phyloP scores from a whole-genome alignment of 2,329 filamentous ascomycete species.

The Apiospora rasikravindrae region DNA sequence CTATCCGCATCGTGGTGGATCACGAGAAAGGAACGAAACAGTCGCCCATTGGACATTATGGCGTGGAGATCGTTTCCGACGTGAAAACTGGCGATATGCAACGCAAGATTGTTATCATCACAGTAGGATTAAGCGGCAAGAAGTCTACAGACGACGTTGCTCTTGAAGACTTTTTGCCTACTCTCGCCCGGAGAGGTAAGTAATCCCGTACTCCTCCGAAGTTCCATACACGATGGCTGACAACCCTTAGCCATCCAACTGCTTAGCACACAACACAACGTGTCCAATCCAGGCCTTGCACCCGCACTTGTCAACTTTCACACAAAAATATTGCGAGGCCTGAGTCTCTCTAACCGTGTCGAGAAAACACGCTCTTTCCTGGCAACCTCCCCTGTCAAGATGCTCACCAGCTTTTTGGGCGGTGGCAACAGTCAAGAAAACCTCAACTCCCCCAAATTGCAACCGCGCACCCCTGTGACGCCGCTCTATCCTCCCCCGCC shows the following conservation, averaged over 20 bases:
- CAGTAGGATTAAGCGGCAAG: constrained; percentile 70
- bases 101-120: constrained; percentile 54
- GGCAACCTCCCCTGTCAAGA: constrained; percentile 85
- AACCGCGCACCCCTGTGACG: constrained; percentile 46
- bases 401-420: constrained; percentile 82
- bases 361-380: constrained; percentile 73
- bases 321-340: constrained; percentile 73
- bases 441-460: constrained; percentile 43
- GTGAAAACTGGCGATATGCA: constrained; percentile 60
- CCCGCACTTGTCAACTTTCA: constrained; percentile 78
- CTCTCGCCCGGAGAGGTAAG: constrained; percentile 76
- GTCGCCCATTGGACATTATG: constrained; percentile 68
- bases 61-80: constrained; percentile 74
- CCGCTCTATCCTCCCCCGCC: constrained; percentile 44
- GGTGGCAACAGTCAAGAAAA: constrained; percentile 55
- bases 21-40: constrained; percentile 69
- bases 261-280: constrained; percentile 71
- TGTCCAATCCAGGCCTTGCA: constrained; percentile 67
- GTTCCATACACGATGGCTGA: constrained; percentile 31
- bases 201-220: not conserved
- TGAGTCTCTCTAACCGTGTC: constrained; percentile 67
- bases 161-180: constrained; percentile 73
- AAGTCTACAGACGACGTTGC: constrained; percentile 77
- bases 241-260: constrained; percentile 68
- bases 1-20: constrained; percentile 76